phyloP scores from a whole-genome alignment of 306 rosid species.

The apple (Malus domestica) region DNA sequence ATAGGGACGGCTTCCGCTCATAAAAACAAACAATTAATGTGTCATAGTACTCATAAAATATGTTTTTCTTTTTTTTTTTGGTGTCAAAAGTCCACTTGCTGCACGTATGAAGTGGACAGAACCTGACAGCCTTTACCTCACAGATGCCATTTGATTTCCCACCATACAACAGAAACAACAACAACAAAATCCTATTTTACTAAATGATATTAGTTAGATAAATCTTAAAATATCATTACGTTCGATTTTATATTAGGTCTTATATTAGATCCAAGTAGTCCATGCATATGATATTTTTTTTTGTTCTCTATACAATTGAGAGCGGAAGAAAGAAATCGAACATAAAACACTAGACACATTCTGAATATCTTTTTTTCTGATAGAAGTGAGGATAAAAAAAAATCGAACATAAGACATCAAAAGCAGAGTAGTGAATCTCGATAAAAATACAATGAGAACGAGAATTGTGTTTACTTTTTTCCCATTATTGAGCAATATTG shows the following conservation, averaged over 20 bases:
- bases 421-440: not conserved
- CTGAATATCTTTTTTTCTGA: too few relatives aligned
- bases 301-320: not conserved
- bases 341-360: too few relatives aligned
- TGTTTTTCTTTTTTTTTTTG: not conserved
- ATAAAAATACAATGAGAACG: not conserved
- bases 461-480: not conserved
- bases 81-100: conserved; percentile 10
- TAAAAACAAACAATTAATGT: not conserved
- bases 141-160: conserved; percentile 19
- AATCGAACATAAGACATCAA: not conserved
- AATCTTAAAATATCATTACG: fast-evolving
- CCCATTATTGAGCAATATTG: not conserved
- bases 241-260: fast-evolving
- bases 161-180: not conserved
- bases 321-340: conserved; percentile 6
- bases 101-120: conserved; percentile 27
- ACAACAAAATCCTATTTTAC: too few relatives aligned
- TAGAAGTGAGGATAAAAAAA: too few relatives aligned
- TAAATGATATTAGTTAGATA: fast-evolving
- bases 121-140: conserved; percentile 19
- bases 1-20: conserved; percentile 13
- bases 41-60: not conserved
- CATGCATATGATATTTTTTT: too few relatives aligned
- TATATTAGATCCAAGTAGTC: too few relatives aligned